Conservation (phyloP, 2,329 filamentous ascomycete genomes). For the Delphinella strobiligena region DNA sequence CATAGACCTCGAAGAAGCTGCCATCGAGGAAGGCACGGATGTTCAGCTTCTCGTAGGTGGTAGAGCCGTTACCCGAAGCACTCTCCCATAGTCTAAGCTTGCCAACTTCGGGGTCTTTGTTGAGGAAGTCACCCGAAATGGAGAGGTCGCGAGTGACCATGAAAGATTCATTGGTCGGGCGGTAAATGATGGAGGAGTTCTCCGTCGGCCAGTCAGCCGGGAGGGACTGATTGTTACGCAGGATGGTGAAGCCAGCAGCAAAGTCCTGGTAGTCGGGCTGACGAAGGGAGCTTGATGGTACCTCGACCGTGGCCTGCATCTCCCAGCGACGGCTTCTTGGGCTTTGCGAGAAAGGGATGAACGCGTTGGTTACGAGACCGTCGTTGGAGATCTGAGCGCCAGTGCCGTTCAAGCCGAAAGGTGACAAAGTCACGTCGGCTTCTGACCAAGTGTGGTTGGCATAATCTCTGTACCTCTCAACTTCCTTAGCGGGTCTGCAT, state of each 20-base stretch:
- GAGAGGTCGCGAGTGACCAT: conserved; percentile 4
- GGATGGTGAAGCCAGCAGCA: conserved; percentile 3
- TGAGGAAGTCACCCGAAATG: not conserved
- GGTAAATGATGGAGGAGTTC: conserved; percentile 3
- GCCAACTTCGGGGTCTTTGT: conserved; percentile 6
- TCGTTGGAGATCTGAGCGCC: not conserved
- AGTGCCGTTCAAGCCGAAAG: not conserved
- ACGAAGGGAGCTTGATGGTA: conserved; percentile 1
- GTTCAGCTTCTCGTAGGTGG: conserved; percentile 1
- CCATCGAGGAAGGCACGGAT: conserved; percentile 7
- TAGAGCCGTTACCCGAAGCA: not conserved
- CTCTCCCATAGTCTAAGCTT: conserved; percentile 3
- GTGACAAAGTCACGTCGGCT: not conserved
- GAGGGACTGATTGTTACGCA: conserved; percentile 1
- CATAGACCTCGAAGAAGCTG: conserved; percentile 6
- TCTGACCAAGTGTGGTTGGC: conserved; percentile 2
- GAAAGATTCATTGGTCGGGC: conserved; percentile 6
- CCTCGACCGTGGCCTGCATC: conserved; percentile 1
- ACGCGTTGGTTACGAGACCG: not conserved
- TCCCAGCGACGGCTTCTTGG: conserved; percentile 4
- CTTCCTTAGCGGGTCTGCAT: conserved; percentile 5
- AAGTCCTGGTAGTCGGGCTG: conserved; percentile 2
- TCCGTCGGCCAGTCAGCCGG: conserved; percentile 2
- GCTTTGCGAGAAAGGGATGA: conserved; percentile 5
- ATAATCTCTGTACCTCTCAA: conserved; percentile 1